Percentiles rank a stretch among this genome's conserved stretches.
These are phyloP conservation scores for Diutina mesorugosa DNA, from an alignment of 1,139 yeast genomes.

Conservation along the genomic window DNA sequence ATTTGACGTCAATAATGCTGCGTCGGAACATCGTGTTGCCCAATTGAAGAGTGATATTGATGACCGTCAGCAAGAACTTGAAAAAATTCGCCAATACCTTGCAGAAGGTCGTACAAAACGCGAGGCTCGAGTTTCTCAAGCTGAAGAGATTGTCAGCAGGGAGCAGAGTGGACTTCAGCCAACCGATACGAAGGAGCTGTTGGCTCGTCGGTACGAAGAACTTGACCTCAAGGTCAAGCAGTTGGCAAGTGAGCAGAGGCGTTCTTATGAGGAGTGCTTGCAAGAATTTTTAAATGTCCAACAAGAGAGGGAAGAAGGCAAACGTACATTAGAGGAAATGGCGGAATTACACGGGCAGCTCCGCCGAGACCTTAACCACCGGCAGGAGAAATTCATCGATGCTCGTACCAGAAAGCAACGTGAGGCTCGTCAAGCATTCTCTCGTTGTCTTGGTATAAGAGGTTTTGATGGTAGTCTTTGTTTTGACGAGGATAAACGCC, in stretches of 20 bases:
- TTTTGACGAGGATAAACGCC: constrained; percentile 43
- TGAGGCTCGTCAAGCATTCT: constrained; percentile 31
- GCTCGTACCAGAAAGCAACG: constrained; percentile 22
- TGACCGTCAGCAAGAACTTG: not conserved
- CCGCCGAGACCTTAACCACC: constrained; percentile 25
- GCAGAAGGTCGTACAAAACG: not conserved
- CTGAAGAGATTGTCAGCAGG: not conserved
- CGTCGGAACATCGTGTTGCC: not conserved
- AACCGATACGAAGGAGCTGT: constrained; percentile 23
- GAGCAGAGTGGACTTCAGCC: constrained; percentile 5
- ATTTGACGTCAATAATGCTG: not conserved
- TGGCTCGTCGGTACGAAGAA: constrained; percentile 20
- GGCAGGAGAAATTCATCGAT: constrained; percentile 37
- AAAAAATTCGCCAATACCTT: not conserved
- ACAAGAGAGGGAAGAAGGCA: constrained; percentile 17
- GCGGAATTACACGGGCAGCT: constrained; percentile 13
- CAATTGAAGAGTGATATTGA: not conserved
- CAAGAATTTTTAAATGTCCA: constrained; percentile 15
- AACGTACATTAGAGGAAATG: constrained; percentile 13
- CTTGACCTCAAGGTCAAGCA: constrained; percentile 7
- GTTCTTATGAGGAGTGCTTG: constrained; percentile 26
- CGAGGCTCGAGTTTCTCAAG: not conserved
- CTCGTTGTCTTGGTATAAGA: constrained; percentile 47
- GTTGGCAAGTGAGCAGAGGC: constrained; percentile 9
- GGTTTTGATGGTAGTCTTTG: constrained; percentile 64